Base-by-base conservation (phyloP, 2,329 filamentous ascomycete genomes). In the Cladosporium austrohemisphaericum region DNA sequence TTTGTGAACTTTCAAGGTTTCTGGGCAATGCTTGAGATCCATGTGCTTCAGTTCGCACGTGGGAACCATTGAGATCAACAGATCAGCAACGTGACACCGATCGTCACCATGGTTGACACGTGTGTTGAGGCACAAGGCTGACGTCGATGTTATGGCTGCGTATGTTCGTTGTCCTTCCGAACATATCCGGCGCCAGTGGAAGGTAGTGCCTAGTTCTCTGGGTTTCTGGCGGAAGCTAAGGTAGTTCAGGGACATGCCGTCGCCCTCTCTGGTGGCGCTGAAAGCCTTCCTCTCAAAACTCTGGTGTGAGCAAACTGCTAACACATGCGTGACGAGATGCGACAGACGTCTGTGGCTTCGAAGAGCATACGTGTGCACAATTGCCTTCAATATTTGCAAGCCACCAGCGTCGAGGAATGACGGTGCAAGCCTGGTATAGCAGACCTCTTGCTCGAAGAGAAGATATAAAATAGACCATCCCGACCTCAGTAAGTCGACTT, bases 101-200 rank as follows among this genome's bases (percentile, higher is more conserved):
- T 18, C 25, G 23, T 20, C 32, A 47, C 16, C 44, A 33, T 47
- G 44, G 26, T 22, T 9, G 7, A 16, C 44, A 47, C 44, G 44
- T 47, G 33, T 14, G 23, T 38, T 8, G 14, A 3, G 33, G 22
- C 33, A 20, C 8, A 31, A 4, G 2, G 11, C 28, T 31, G 5
- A 31, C 28, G 29, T 31, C 29, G 25, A 28, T 28, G 25, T 11
- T 28, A 13, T n/a, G n/a, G n/a, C n/a, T n/a, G n/a, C n/a, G n/a
- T n/a, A n/a, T n/a, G n/a, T n/a, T n/a, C n/a, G n/a, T n/a, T n/a
- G n/a, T n/a, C n/a, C n/a, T n/a, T n/a, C n/a, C n/a, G n/a, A n/a
- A n/a, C n/a, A n/a, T n/a, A n/a, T n/a, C n/a, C n/a, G n/a, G n/a
- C n/a, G n/a, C n/a, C n/a, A n/a, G n/a, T n/a, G n/a, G n/a, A n/a